phyloP scores from a whole-genome alignment of 768 basidiomycete species.

The Termitomyces sp. region DNA sequence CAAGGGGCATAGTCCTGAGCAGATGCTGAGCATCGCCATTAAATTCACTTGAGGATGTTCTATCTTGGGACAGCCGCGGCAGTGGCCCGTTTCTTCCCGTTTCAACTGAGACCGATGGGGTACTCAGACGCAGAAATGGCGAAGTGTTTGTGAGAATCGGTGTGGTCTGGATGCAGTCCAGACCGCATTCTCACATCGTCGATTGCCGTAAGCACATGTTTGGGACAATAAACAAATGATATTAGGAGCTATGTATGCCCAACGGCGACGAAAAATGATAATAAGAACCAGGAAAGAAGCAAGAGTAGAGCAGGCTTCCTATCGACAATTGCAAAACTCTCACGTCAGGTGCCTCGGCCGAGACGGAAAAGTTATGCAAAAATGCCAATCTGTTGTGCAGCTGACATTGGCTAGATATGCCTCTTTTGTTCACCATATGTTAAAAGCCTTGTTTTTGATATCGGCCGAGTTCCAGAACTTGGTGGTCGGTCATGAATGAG shows the following conservation, averaged over 20 bases:
- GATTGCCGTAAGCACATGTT: neutral
- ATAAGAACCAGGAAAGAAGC: neutral
- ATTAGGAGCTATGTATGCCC: too few species aligned
- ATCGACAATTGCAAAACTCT: neutral
- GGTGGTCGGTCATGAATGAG: neutral
- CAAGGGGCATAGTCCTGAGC: neutral
- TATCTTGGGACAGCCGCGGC: neutral
- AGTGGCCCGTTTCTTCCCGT: neutral
- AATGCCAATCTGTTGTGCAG: neutral
- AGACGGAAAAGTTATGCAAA: too few species aligned
- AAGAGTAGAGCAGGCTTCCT: neutral
- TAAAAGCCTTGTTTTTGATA: neutral
- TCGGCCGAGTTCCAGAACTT: neutral
- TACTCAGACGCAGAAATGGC: neutral
- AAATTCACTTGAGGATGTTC: neutral
- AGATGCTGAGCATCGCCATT: neutral
- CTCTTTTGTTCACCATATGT: neutral
- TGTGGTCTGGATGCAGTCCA: constrained; percentile 11
- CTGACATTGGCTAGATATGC: neutral
- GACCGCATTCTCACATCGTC: neutral
- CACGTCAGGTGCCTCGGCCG: neutral
- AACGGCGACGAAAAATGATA: neutral
- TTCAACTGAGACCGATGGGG: neutral
- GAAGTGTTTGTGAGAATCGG: neutral
- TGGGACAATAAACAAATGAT: neutral